Conservation (phyloP, 108 stramenopile genomes). For the Nitzschia inconspicua region DNA sequence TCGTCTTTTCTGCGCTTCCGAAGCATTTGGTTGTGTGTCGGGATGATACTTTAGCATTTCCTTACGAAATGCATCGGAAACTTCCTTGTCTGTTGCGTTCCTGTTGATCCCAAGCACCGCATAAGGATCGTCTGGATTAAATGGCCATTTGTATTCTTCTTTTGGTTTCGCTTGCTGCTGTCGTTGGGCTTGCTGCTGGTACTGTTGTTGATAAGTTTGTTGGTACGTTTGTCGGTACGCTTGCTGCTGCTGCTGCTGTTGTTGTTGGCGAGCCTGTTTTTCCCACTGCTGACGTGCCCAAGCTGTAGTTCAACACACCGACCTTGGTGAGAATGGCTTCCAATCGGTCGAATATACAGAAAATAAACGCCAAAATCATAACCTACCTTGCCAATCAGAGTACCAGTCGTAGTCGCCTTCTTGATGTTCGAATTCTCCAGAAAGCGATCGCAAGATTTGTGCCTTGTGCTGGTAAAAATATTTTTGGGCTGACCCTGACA, state of each 20-base stretch:
- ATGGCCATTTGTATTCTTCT: constrained; percentile 71
- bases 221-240: constrained; percentile 12
- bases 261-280: constrained; percentile 51
- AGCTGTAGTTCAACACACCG: neutral
- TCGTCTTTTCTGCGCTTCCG: constrained; percentile 61
- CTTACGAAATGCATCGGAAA: constrained; percentile 74
- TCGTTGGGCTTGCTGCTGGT: constrained; percentile 38
- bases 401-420: constrained; percentile 70
- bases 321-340: neutral
- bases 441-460: constrained; percentile 46
- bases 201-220: constrained; percentile 29
- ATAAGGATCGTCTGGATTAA: constrained; percentile 79
- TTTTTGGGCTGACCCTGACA: constrained; percentile 36
- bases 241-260: constrained; percentile 41
- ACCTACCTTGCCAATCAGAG: constrained; percentile 62
- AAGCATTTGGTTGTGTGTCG: constrained; percentile 54
- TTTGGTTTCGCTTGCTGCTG: constrained; percentile 30
- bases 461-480: constrained; percentile 50
- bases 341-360: neutral
- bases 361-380: neutral
- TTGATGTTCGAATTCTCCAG: constrained; percentile 49
- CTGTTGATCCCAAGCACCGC: constrained; percentile 59
- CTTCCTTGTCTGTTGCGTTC: constrained; percentile 62
- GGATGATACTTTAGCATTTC: constrained; percentile 84
- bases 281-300: constrained; percentile 74